Evolutionary conservation across 805 yeast genomes (phyloP), one percentile per base, ranked within the genome.

Genomic region (Candida koratica): DNA sequence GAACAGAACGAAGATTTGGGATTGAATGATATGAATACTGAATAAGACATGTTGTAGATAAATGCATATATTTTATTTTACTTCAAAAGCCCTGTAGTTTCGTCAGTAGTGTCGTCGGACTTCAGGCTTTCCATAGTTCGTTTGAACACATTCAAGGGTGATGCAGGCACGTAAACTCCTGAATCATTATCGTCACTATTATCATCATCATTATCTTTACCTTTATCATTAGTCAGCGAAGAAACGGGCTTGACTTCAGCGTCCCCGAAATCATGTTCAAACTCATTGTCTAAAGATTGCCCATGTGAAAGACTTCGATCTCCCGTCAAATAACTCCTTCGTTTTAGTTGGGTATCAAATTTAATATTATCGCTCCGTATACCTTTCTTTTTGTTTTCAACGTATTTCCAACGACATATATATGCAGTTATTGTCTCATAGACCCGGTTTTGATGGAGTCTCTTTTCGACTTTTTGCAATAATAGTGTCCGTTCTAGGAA

Each of bases 1-100:
- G 83, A 86, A 52, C 94, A 89, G 61, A 88, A 93, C 56, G 98
- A 93, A 55, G 90, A 83, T 28, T 73, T 93, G 45, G 99, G 99
- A 15, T 68, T 93, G 54, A 69, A 64, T 43, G 81, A 75, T 51
- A 76, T 67, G 64, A 55, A 62, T 33, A 53, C 67, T 29, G 61
- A 55, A 37, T 48, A 20, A 20, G 23, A 10, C 23, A 20, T 53
- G 23, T 20, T 20, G 9, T 20, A 8, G 7, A 10, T 8, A 20
- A 20, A 20, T 20, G 23, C 23, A 20, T n/a, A n/a, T n/a, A n/a
- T n/a, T 30, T 8, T 30, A 20, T 30, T 17, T 30, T 15, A 20
- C 46, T 43, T 8, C 53, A 45, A 16, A 49, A 37, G 1, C 56
- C 44, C 9, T n/a, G 27, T 12, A 4, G 17, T 28, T 26, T 34